Evolutionary conservation across 1,284 basidiomycete genomes (phyloP), one percentile per base, ranked within the genome.

Genomic region (Ceratobasidium sp.): DNA sequence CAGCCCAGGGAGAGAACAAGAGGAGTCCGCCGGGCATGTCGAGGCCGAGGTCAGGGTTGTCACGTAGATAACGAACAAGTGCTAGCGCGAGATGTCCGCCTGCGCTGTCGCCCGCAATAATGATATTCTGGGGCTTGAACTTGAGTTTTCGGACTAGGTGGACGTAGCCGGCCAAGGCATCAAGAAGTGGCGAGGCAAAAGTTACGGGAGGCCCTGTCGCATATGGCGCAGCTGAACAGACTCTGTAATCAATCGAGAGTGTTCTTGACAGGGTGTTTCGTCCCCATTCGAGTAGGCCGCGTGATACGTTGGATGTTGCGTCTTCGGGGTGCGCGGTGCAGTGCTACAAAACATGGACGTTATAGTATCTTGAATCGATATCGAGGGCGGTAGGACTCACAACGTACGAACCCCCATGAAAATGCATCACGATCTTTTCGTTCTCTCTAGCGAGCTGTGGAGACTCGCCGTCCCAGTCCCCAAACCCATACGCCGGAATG

Each of bases 21-120:
- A 92, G 82, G 20, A 92, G 83, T 1, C 85, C 86, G 44, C 87
- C 86, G 1, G 91, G 90, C 52, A 86, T 84, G 27, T 88, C 86
- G 18, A 88, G 80, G 2, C 80, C 79, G 67, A 82, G 81, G 41
- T 85, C 82, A 18, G 79, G 62, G 30, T 78, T 62, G 33, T 80
- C 73, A 30, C 87, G 83, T 30, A 89, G 83, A 87, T 88, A 89
- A 30, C 88, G 85, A 2, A 87, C 84, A 2, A 89, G 83, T 2
- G 90, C 89, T 1, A 93, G 85, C 0, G 89, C 90, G 1, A 93
- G 85, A 81, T 93, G 92, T 0, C 91, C 92, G 2, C 93, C 93
- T 0, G 93, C 92, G 57, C 89, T 90, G 82, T 94, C 92, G 23
- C 92, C 93, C 4, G 88, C 87, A 33, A 94, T 81, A 48, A 92